These are phyloP conservation scores for Backusella mclennaniae DNA, from an alignment of 192 early-diverging fungal genomes.

Conservation along the genomic window DNA sequence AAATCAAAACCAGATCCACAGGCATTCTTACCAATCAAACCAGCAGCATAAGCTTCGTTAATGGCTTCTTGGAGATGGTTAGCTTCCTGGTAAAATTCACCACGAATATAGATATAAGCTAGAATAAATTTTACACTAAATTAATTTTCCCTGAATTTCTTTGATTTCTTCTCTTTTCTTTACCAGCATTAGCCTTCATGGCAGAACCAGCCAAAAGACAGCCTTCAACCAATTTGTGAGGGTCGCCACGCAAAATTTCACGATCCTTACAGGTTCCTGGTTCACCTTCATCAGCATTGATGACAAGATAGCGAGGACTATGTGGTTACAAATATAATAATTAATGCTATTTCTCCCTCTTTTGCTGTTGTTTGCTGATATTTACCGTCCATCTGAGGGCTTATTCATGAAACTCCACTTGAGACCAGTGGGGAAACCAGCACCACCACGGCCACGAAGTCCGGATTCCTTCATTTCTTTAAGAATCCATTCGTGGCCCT, in stretches of 20 bases:
- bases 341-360: neutral
- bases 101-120: conserved; percentile 97
- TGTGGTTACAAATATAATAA: neutral
- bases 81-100: conserved; percentile 98
- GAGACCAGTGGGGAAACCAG: conserved; percentile 96
- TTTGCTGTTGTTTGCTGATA: neutral
- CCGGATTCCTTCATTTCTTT: conserved; percentile 96
- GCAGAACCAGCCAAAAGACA: conserved; percentile 94
- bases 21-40: conserved; percentile 97
- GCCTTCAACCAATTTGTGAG: conserved; percentile 97
- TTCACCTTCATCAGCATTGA: conserved; percentile 99
- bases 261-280: conserved; percentile 99
- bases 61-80: conserved; percentile 88
- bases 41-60: conserved; percentile 93
- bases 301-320: conserved; percentile 91
- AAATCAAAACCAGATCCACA: conserved; percentile 97
- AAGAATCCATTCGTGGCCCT: conserved; percentile 97
- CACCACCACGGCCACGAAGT: conserved; percentile 92
- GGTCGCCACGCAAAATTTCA: conserved; percentile 60
- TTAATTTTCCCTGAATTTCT: too few species aligned
- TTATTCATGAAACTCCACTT: conserved; percentile 99
- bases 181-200: conserved; percentile 92
- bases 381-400: conserved; percentile 70
- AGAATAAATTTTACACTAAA: too few species aligned
- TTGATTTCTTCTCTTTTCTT: conserved; percentile 39